Evolutionary conservation across 805 yeast genomes (phyloP).

Genomic region (Hanseniaspora clermontiae): DNA sequence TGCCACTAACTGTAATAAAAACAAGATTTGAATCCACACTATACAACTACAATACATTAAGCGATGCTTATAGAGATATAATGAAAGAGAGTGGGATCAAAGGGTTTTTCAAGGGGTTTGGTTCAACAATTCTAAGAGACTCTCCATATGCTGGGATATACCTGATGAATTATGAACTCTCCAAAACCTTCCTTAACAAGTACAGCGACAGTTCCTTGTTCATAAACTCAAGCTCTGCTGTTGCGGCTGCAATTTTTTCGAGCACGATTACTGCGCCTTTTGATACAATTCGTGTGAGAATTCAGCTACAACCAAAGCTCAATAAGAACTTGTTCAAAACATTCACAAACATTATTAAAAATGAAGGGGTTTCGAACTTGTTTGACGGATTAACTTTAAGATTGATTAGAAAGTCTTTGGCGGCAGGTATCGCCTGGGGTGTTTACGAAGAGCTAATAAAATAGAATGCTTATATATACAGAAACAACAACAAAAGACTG

Average conservation of each 20-base stretch:
- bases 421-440: slow-evolving; percentile 96
- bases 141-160: slow-evolving; percentile 95
- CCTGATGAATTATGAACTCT: slow-evolving; percentile 69
- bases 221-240: slow-evolving; percentile 66
- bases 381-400: slow-evolving; percentile 79
- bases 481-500: too few species aligned
- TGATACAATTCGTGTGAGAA: slow-evolving; percentile 82
- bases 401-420: slow-evolving; percentile 69
- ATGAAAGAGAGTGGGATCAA: slow-evolving; percentile 38
- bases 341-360: slow-evolving; percentile 27
- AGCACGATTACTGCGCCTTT: slow-evolving; percentile 88
- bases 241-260: slow-evolving; percentile 62
- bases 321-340: slow-evolving; percentile 36
- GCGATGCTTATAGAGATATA: slow-evolving; percentile 48
- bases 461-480: background rate
- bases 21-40: slow-evolving; percentile 77
- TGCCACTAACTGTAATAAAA: slow-evolving; percentile 89
- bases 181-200: slow-evolving; percentile 34
- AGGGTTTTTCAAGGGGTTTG: slow-evolving; percentile 78
- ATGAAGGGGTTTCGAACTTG: slow-evolving; percentile 42
- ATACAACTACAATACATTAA: slow-evolving; percentile 54
- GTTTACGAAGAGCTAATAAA: slow-evolving; percentile 79
- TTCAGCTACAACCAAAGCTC: slow-evolving; percentile 54
- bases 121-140: slow-evolving; percentile 78
- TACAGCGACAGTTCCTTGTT: slow-evolving; percentile 22